phyloP scores from a whole-genome alignment of 176 grass and related monocot genomes.

The Juncus effusus region DNA sequence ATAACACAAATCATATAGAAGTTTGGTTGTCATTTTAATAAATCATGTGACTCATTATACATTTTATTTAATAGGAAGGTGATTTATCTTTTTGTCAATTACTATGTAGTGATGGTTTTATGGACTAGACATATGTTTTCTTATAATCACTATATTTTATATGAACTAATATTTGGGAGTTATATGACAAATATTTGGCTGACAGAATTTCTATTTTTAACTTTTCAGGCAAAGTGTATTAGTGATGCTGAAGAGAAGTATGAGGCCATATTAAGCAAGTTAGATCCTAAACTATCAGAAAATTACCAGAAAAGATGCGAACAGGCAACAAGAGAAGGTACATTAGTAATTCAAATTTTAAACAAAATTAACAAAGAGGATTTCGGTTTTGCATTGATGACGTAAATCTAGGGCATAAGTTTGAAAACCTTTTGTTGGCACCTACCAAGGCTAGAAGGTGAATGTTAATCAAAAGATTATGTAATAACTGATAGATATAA shows the following conservation, averaged over 20 bases:
- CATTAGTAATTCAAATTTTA: background rate
- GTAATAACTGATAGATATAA: too few species aligned
- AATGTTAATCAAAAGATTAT: too few species aligned
- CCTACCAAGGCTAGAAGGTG: too few species aligned
- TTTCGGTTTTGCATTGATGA: too few species aligned
- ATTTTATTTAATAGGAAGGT: background rate
- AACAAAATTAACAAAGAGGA: too few species aligned
- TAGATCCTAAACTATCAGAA: constrained; percentile 50
- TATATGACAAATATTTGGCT: constrained; percentile 3
- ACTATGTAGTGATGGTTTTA: background rate
- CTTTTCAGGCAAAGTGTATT: constrained; percentile 69
- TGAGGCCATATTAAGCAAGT: constrained; percentile 51
- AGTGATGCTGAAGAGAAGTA: constrained; percentile 69
- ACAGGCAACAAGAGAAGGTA: constrained; percentile 89
- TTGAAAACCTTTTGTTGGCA: too few species aligned
- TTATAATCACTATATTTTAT: background rate
- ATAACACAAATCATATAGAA: background rate
- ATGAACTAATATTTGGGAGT: too few species aligned
- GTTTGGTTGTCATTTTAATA: background rate
- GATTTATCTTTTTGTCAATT: constrained; percentile 21
- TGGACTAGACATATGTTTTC: background rate
- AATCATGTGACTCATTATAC: constrained; percentile 7
- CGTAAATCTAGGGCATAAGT: too few species aligned
- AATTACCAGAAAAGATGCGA: constrained; percentile 83
- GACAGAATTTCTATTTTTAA: constrained; percentile 4